These are phyloP conservation scores for Colletotrichum higginsianum DNA, from an alignment of 2,329 filamentous ascomycete genomes.

Conservation along the genomic window DNA sequence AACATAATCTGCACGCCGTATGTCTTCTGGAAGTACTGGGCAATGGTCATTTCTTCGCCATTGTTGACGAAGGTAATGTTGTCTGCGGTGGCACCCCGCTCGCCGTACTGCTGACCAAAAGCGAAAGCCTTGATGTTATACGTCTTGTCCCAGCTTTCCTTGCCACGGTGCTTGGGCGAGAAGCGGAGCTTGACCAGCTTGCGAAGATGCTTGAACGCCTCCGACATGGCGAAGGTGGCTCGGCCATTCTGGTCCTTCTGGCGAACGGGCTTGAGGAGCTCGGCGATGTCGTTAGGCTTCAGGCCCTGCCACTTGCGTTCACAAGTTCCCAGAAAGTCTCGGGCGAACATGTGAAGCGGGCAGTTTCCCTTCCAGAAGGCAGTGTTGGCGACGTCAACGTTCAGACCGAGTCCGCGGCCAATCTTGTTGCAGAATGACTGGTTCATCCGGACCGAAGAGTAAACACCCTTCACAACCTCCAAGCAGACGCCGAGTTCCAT, in stretches of 20 bases:
- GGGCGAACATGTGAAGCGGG: conserved; percentile 48
- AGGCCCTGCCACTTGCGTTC: conserved; percentile 51
- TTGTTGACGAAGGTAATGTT: conserved; percentile 67
- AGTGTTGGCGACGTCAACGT: conserved; percentile 92
- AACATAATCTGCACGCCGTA: conserved; percentile 67
- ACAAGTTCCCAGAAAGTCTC: conserved; percentile 49
- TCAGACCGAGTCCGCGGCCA: conserved; percentile 80
- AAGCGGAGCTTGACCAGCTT: conserved; percentile 71
- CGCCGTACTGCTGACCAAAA: conserved; percentile 60
- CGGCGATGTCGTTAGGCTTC: conserved; percentile 47
- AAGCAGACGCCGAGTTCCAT: conserved; percentile 71
- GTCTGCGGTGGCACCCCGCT: conserved; percentile 63
- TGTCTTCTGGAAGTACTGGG: conserved; percentile 69
- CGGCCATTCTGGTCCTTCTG: conserved; percentile 43
- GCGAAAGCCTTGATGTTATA: conserved; percentile 69
- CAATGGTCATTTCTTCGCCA: conserved; percentile 58
- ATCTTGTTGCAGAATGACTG: conserved; percentile 60
- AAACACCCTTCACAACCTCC: conserved; percentile 90
- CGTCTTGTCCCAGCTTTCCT: conserved; percentile 59
- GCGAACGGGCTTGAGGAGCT: conserved; percentile 54
- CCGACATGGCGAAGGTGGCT: conserved; percentile 56
- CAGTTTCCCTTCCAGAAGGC: conserved; percentile 80
- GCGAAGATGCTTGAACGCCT: conserved; percentile 69
- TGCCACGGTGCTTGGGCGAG: conserved; percentile 67
- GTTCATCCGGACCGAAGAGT: conserved; percentile 85